Conservation (phyloP, 768 basidiomycete species). For the Xerocomellus intermedius region DNA sequence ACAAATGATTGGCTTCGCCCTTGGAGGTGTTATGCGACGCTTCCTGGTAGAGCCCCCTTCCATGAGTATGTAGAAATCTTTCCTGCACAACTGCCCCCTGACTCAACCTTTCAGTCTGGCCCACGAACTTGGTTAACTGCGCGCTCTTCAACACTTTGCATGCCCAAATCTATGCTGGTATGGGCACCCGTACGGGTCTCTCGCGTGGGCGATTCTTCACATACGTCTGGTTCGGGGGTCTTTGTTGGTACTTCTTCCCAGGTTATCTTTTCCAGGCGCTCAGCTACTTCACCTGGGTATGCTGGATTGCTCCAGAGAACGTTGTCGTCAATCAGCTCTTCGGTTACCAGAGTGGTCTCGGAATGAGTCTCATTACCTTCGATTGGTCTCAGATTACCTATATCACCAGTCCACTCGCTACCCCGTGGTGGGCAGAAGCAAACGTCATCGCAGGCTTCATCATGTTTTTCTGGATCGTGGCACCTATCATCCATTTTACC, state of each 20-base stretch:
- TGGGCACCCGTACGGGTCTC: conserved; percentile 44
- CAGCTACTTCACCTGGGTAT: conserved; percentile 58
- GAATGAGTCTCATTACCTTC: conserved; percentile 76
- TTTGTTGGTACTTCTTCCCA: conserved; percentile 59
- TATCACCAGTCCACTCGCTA: conserved; percentile 37
- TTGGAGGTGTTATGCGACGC: conserved; percentile 58
- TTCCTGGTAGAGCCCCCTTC: conserved; percentile 65
- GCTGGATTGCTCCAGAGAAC: conserved; percentile 73
- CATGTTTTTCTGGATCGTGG: conserved; percentile 33
- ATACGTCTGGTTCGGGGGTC: conserved; percentile 41
- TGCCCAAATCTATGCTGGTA: conserved; percentile 49
- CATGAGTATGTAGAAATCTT: conserved; percentile 46
- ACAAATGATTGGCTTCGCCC: conserved; percentile 64
- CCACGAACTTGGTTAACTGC: conserved; percentile 64
- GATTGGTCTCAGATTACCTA: conserved; percentile 81
- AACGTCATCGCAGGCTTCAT: conserved; percentile 40
- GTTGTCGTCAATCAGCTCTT: conserved; percentile 73
- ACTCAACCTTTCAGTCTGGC: conserved; percentile 59
- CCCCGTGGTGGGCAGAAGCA: conserved; percentile 39
- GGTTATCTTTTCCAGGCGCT: conserved; percentile 73
- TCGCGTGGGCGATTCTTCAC: conserved; percentile 54
- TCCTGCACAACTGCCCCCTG: neutral
- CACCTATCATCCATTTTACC: conserved; percentile 30
- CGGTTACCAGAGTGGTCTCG: conserved; percentile 53
- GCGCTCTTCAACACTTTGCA: conserved; percentile 77